Evolutionary conservation across 495 filamentous ascomycete genomes (phyloP).

Genomic region (Massariosphaeria phaeospora): DNA sequence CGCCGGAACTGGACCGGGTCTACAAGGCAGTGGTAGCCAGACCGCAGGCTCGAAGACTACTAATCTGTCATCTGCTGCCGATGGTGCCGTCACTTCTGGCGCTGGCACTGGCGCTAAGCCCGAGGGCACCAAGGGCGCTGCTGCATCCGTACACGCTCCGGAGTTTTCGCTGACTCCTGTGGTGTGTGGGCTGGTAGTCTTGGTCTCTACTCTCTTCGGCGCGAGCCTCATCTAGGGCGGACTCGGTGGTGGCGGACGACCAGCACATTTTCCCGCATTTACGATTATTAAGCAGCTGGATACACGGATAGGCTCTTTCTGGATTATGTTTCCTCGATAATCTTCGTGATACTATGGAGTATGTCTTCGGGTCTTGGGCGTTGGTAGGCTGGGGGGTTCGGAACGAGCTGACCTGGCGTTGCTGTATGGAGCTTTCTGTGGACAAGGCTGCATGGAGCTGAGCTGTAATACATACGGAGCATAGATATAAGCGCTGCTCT

Average conservation of each 20-base stretch:
- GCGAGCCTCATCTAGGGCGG: constrained; percentile 49
- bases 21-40: constrained; percentile 68
- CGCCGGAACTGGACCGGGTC: constrained; percentile 67
- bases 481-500: too few species aligned
- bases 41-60: constrained; percentile 58
- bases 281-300: constrained; percentile 8
- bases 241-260: background rate
- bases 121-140: constrained; percentile 37
- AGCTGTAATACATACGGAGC: too few species aligned
- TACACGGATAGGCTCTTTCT: constrained; percentile 12
- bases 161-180: constrained; percentile 32
- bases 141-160: constrained; percentile 34
- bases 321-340: constrained; percentile 20
- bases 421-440: background rate
- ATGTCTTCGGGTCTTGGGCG: constrained; percentile 9
- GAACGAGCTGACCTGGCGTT: constrained; percentile 18
- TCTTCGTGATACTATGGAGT: constrained; percentile 22
- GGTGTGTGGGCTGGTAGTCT: constrained; percentile 33
- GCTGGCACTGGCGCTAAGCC: background rate
- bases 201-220: constrained; percentile 57
- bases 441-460: constrained; percentile 15
- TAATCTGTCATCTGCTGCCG: constrained; percentile 58
- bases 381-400: constrained; percentile 20
- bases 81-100: constrained; percentile 43
- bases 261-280: constrained; percentile 1